Evolutionary conservation across 2,329 filamentous ascomycete species (phyloP).

Genomic region (Fusarium oligoseptatum): DNA sequence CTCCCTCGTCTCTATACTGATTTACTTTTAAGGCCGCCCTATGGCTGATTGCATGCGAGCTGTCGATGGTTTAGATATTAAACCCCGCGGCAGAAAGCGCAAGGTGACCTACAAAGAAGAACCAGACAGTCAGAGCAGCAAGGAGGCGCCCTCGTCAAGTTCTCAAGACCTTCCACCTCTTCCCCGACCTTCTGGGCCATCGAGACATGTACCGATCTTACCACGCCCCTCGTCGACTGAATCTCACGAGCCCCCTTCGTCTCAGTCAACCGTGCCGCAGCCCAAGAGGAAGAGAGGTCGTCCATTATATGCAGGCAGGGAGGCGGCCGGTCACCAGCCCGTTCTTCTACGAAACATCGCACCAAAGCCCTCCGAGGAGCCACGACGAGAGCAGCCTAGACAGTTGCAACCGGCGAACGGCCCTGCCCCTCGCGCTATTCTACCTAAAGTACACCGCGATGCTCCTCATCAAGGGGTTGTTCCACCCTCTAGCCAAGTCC

Average conservation of each 20-base stretch:
- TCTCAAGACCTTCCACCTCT: conserved; percentile 11
- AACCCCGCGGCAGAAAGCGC: conserved; percentile 51
- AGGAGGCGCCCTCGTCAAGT: neutral
- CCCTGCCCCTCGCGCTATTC: conserved; percentile 10
- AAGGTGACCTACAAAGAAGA: conserved; percentile 43
- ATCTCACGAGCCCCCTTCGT: conserved; percentile 4
- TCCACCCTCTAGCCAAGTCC: neutral
- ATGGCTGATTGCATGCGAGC: conserved; percentile 61
- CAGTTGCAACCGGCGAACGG: conserved; percentile 22
- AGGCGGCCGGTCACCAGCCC: conserved; percentile 48
- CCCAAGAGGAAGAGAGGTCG: conserved; percentile 60
- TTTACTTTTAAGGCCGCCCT: conserved; percentile 57
- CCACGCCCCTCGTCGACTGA: conserved; percentile 41
- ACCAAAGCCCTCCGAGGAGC: conserved; percentile 44
- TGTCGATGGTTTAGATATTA: conserved; percentile 55
- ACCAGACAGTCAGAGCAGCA: conserved; percentile 49
- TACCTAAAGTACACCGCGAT: neutral
- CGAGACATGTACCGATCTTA: conserved; percentile 32
- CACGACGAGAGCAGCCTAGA: neutral
- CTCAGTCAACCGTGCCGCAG: conserved; percentile 12
- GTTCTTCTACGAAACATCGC: conserved; percentile 51
- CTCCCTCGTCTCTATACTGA: neutral
- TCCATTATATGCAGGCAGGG: conserved; percentile 60
- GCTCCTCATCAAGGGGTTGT: neutral
- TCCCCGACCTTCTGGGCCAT: conserved; percentile 3